phyloP scores from a whole-genome alignment of 2,329 filamentous ascomycete genomes.

The Grosmannia penicillata region DNA sequence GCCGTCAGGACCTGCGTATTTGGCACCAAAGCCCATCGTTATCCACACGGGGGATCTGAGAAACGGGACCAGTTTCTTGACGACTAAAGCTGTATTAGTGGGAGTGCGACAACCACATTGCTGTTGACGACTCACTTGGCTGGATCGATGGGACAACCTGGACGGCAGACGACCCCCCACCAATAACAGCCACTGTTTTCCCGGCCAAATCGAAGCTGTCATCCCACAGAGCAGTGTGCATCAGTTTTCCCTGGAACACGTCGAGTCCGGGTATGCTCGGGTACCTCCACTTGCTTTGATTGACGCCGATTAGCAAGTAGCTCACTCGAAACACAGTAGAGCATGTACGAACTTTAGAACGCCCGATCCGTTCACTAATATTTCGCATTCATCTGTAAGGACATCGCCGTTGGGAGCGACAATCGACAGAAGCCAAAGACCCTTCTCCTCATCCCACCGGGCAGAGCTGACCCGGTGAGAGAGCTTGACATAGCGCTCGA shows the following conservation, averaged over 20 bases:
- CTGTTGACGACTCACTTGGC: constrained; percentile 1
- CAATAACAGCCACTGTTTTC: constrained; percentile 18
- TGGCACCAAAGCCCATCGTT: constrained; percentile 41
- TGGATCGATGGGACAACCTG: constrained; percentile 15
- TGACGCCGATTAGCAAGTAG: neutral
- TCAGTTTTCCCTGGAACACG: constrained; percentile 14
- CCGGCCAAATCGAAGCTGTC: constrained; percentile 8
- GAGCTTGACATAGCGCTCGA: constrained; percentile 27
- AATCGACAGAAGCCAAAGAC: constrained; percentile 20
- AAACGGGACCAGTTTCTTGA: constrained; percentile 3
- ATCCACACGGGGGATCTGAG: constrained; percentile 34
- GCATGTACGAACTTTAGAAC: constrained; percentile 13
- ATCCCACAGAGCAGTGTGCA: constrained; percentile 17
- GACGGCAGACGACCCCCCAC: constrained; percentile 16
- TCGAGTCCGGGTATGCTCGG: constrained; percentile 19
- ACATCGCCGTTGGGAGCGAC: constrained; percentile 11
- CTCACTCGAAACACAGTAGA: neutral
- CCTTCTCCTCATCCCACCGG: constrained; percentile 27
- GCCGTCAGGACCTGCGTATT: constrained; percentile 11
- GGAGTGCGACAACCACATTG: too few species aligned
- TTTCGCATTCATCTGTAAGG: constrained; percentile 8
- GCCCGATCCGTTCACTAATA: constrained; percentile 10
- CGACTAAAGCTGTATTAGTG: neutral
- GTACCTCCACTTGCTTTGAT: constrained; percentile 7
- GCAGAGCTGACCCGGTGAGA: constrained; percentile 21